phyloP scores from a whole-genome alignment of 2,329 filamentous ascomycete species.

The Aureobasidium namibiae region DNA sequence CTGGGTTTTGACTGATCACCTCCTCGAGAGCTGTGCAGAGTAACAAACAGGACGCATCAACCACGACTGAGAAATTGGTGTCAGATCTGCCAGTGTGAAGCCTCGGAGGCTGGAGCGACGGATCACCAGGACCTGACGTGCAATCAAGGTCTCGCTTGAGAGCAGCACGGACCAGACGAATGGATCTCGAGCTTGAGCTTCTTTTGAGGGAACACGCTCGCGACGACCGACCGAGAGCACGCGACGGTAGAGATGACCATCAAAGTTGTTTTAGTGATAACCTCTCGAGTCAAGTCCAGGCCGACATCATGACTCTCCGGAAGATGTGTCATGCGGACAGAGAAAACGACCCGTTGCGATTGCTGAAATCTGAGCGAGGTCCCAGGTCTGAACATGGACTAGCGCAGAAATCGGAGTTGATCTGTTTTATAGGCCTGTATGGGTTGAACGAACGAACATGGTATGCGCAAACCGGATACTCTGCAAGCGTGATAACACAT shows the following conservation, averaged over 20 bases:
- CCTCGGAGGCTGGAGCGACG: neutral
- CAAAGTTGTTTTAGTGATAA: neutral
- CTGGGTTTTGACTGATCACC: neutral
- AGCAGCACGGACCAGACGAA: neutral
- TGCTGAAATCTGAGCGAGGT: neutral
- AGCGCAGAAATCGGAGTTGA: neutral
- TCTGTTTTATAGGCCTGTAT: neutral
- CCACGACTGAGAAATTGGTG: neutral
- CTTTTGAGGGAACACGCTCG: neutral
- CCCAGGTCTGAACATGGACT: neutral
- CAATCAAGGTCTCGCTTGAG: constrained; percentile 7
- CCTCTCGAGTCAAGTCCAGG: neutral
- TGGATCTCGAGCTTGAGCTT: constrained; percentile 9
- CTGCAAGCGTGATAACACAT: neutral
- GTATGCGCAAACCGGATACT: neutral
- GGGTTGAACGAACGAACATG: neutral
- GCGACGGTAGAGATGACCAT: neutral
- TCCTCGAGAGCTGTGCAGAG: neutral
- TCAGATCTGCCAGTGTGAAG: neutral
- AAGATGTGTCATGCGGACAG: neutral
- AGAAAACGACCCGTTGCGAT: neutral
- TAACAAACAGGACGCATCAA: neutral
- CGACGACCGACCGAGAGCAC: neutral
- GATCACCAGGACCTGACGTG: constrained; percentile 5
- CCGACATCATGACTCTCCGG: neutral